Percentiles rank a stretch among this genome's conserved stretches.
phyloP scores from a whole-genome alignment of 768 basidiomycete genomes.

The Hysterangium stoloniferum region DNA sequence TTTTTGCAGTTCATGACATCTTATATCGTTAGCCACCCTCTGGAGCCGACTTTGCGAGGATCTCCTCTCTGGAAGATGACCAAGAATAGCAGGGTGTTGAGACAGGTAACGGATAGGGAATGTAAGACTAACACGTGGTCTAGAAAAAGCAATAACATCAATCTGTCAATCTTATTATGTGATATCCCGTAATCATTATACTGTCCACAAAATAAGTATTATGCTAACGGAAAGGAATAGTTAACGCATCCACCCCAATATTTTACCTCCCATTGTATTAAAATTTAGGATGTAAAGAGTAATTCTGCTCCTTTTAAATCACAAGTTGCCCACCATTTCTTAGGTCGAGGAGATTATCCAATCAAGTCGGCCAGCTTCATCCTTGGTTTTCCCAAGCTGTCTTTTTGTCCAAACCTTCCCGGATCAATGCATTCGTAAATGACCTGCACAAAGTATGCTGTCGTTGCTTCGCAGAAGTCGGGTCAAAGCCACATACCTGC shows the following conservation, averaged over 20 bases:
- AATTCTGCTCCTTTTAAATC: background rate
- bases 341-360: slow-evolving; percentile 1
- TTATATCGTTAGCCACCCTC: slow-evolving; percentile 28
- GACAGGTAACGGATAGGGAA: slow-evolving; percentile 27
- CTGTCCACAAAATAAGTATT: background rate
- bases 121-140: slow-evolving; percentile 27
- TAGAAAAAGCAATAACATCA: slow-evolving; percentile 3
- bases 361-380: background rate
- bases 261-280: background rate
- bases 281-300: background rate
- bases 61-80: slow-evolving; percentile 26
- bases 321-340: slow-evolving; percentile 3
- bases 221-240: background rate
- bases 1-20: slow-evolving; percentile 57
- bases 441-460: slow-evolving; percentile 11
- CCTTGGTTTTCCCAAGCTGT: slow-evolving; percentile 8
- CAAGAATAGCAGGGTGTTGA: slow-evolving; percentile 23
- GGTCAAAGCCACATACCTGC: slow-evolving; percentile 15
- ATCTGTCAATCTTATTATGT: slow-evolving; percentile 10
- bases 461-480: slow-evolving; percentile 13
- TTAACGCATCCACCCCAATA: background rate
- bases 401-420: slow-evolving; percentile 11
- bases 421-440: slow-evolving; percentile 13
- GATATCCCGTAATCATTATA: slow-evolving; percentile 16
- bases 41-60: slow-evolving; percentile 23